Percentiles rank a stretch among this genome's conserved stretches.
phyloP scores from a whole-genome alignment of 768 basidiomycete genomes.

The Psilocybe azurescens region DNA sequence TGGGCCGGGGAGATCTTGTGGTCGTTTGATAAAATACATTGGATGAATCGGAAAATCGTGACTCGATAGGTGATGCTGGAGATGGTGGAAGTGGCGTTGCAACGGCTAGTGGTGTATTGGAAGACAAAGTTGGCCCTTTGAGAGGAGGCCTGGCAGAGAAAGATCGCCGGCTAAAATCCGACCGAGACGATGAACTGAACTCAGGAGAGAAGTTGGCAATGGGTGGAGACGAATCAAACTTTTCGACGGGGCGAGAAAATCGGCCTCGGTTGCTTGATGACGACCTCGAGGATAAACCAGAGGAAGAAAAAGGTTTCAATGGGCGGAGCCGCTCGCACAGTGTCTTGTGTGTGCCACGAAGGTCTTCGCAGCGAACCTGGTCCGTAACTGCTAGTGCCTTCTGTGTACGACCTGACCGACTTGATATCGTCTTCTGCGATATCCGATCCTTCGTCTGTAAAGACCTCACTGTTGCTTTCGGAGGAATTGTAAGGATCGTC shows the following conservation, averaged over 20 bases:
- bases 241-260: slow-evolving; percentile 31
- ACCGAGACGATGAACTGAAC: slow-evolving; percentile 34
- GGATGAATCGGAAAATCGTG: slow-evolving; percentile 46
- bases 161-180: slow-evolving; percentile 47
- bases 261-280: slow-evolving; percentile 30
- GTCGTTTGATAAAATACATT: slow-evolving; percentile 77
- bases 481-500: slow-evolving; percentile 52
- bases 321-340: slow-evolving; percentile 15
- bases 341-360: slow-evolving; percentile 49
- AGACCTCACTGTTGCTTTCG: slow-evolving; percentile 66
- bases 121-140: slow-evolving; percentile 45
- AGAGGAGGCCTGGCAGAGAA: slow-evolving; percentile 48
- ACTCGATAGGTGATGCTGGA: slow-evolving; percentile 45
- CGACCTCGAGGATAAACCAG: slow-evolving; percentile 22
- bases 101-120: slow-evolving; percentile 41
- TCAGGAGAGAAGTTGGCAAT: slow-evolving; percentile 29
- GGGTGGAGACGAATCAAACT: slow-evolving; percentile 25
- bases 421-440: slow-evolving; percentile 69
- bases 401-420: slow-evolving; percentile 71
- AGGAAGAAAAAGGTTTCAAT: slow-evolving; percentile 15
- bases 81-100: slow-evolving; percentile 54
- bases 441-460: slow-evolving; percentile 72
- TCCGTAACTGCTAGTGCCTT: slow-evolving; percentile 41
- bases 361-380: slow-evolving; percentile 46
- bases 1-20: slow-evolving; percentile 51